Conservation (phyloP, 768 basidiomycete genomes). For the Mycena kentingensis region DNA sequence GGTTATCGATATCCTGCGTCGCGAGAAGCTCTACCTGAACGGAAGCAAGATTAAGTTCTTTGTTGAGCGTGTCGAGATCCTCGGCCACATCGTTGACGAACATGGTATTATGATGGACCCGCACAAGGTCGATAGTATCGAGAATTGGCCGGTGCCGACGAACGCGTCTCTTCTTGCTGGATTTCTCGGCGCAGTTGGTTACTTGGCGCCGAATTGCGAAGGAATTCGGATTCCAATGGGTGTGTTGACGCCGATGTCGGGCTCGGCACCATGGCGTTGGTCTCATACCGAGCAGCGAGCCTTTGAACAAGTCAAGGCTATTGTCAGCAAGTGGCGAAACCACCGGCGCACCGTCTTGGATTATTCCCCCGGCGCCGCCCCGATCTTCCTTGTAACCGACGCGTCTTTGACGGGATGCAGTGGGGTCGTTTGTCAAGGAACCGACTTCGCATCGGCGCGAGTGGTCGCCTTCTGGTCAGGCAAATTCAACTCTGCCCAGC, state of each 20-base stretch:
- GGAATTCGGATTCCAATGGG: conserved; percentile 42
- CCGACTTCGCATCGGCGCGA: conserved; percentile 27
- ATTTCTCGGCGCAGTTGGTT: conserved; percentile 34
- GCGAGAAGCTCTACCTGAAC: too few relatives aligned
- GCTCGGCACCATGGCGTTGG: conserved; percentile 31
- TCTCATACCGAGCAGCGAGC: conserved; percentile 32
- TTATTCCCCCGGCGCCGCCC: conserved; percentile 17
- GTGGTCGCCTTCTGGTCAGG: conserved; percentile 38
- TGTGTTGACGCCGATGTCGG: conserved; percentile 28
- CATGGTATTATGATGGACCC: too few relatives aligned
- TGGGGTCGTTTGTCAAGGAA: conserved; percentile 31
- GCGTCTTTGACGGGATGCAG: conserved; percentile 32
- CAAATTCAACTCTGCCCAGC: conserved; percentile 38
- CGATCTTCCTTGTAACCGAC: conserved; percentile 35
- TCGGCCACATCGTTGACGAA: conserved; percentile 37
- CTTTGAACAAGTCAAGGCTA: conserved; percentile 37
- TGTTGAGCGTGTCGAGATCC: too few relatives aligned
- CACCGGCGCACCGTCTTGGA: conserved; percentile 26
- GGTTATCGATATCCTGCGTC: too few relatives aligned
- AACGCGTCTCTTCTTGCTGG: conserved; percentile 35
- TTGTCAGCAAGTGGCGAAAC: conserved; percentile 21
- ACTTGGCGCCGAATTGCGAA: conserved; percentile 36
- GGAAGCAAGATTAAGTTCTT: too few relatives aligned
- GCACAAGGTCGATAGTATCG: conserved; percentile 39
- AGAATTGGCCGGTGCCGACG: conserved; percentile 38